Percentiles rank a stretch among this genome's conserved stretches.
phyloP scores from a whole-genome alignment of 2,329 filamentous ascomycete genomes.

The Coniochaeta hoffmannii region DNA sequence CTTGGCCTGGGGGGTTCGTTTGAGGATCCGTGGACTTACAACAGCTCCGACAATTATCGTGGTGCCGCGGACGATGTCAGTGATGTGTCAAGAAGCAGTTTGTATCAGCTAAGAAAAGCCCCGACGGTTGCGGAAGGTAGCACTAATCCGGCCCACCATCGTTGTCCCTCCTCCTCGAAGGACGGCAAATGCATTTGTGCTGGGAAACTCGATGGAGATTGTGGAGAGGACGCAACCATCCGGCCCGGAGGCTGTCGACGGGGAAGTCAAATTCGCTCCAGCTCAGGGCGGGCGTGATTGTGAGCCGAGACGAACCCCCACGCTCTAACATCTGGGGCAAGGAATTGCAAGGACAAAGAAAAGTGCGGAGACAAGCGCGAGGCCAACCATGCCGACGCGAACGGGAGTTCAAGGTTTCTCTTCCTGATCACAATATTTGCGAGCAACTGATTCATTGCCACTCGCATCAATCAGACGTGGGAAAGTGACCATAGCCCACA shows the following conservation, averaged over 20 bases:
- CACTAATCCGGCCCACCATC: neutral
- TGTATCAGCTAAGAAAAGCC: constrained; percentile 1
- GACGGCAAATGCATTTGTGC: neutral
- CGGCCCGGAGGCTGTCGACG: neutral
- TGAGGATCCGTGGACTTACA: neutral
- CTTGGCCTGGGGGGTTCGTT: neutral
- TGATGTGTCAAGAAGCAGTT: constrained; percentile 4
- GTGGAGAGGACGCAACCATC: neutral
- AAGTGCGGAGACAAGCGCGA: neutral
- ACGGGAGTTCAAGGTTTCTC: too few relatives aligned
- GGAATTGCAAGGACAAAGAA: neutral
- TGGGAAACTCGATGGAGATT: neutral
- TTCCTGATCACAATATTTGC: too few relatives aligned
- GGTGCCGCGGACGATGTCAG: neutral
- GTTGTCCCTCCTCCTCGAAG: neutral
- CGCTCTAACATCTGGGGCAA: neutral
- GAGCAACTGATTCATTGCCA: too few relatives aligned
- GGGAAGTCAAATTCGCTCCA: neutral
- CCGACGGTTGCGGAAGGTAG: constrained; percentile 2
- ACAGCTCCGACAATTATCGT: neutral
- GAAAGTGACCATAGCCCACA: neutral
- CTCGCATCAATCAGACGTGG: neutral
- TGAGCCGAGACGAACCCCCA: neutral
- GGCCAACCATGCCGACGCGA: too few relatives aligned
- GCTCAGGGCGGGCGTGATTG: neutral